Percentiles rank a stretch among this genome's conserved stretches.
Evolutionary conservation across 345 rosid genomes (phyloP).

Genomic region (Eucalyptus caleyi): DNA sequence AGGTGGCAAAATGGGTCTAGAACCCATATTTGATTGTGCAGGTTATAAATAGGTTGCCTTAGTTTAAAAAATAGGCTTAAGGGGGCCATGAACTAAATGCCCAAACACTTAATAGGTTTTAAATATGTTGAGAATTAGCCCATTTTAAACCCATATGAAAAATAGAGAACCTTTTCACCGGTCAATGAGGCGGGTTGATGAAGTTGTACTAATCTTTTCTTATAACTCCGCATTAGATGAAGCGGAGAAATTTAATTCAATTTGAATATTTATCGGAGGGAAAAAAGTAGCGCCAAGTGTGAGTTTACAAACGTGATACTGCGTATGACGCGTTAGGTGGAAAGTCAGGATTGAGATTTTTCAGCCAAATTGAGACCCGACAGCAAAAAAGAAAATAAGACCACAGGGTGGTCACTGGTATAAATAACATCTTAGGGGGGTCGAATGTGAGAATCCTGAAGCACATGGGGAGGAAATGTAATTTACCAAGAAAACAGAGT

Average conservation of each 20-base stretch:
- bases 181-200: background rate
- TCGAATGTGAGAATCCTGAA: background rate
- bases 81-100: background rate
- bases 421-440: background rate
- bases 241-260: background rate
- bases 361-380: background rate
- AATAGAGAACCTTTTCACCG: background rate
- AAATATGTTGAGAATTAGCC: background rate
- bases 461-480: background rate
- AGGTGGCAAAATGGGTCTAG: background rate
- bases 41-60: background rate
- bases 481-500: background rate
- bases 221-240: background rate
- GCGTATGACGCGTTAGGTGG: background rate
- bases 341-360: background rate
- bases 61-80: background rate
- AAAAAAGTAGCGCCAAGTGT: background rate
- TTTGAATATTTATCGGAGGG: background rate
- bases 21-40: background rate
- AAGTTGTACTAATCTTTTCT: background rate
- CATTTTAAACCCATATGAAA: background rate
- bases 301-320: background rate
- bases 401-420: background rate
- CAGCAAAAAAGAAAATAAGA: background rate
- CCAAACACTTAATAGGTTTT: background rate